These are phyloP conservation scores for Talaromyces atroroseus DNA, from an alignment of 2,329 filamentous ascomycete species.

Conservation along the genomic window DNA sequence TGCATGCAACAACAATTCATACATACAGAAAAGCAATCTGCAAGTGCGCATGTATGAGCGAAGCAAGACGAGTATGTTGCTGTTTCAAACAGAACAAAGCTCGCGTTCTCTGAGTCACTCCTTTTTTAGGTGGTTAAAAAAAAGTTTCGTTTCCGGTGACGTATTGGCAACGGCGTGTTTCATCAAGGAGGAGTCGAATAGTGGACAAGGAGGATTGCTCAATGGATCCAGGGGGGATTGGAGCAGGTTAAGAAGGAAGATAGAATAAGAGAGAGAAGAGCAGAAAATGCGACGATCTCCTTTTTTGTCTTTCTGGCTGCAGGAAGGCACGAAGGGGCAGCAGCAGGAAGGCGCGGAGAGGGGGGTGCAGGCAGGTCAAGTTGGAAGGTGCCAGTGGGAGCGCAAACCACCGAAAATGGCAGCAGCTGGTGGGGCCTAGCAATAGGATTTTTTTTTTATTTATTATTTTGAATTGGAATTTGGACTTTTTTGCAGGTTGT, in stretches of 20 bases:
- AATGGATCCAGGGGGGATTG: background rate
- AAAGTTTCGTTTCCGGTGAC: slow-evolving; percentile 8
- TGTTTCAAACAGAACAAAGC: slow-evolving; percentile 1
- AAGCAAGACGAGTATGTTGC: background rate
- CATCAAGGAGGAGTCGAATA: background rate
- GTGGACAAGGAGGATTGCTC: background rate
- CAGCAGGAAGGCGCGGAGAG: slow-evolving; percentile 3
- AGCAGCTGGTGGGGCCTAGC: background rate
- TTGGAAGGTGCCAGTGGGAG: background rate
- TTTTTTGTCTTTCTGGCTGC: background rate
- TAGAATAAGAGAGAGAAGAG: background rate
- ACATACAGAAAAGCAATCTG: slow-evolving; percentile 3
- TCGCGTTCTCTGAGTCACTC: slow-evolving; percentile 3
- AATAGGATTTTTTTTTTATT: background rate
- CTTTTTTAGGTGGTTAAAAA: background rate
- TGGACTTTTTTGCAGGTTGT: background rate
- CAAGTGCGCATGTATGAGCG: background rate
- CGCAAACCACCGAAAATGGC: slow-evolving; percentile 1
- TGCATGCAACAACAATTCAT: slow-evolving; percentile 1
- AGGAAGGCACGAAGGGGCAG: background rate
- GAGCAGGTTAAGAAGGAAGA: background rate
- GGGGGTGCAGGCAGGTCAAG: background rate
- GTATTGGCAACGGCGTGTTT: background rate
- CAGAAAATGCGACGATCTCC: background rate
- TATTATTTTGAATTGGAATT: background rate